Percentiles rank a stretch among this genome's conserved stretches.
phyloP scores from a whole-genome alignment of 768 basidiomycete species.

The Rhizopogon vinicolor region DNA sequence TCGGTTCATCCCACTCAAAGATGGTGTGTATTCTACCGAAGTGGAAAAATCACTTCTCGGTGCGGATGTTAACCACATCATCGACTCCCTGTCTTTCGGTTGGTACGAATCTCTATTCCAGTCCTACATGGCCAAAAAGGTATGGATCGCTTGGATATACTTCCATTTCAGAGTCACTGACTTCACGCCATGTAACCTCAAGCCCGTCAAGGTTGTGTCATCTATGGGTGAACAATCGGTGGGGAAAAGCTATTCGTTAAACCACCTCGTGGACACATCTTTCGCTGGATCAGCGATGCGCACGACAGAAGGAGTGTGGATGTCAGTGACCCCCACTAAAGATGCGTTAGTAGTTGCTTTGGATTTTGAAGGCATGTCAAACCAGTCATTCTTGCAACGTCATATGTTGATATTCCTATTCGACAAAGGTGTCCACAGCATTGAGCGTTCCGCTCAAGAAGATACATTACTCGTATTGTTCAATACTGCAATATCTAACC shows the following conservation, averaged over 20 bases:
- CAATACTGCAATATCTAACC: constrained; percentile 61
- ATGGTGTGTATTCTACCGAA: constrained; percentile 47
- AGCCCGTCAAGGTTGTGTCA: constrained; percentile 63
- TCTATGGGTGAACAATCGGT: constrained; percentile 71
- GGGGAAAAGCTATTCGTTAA: constrained; percentile 55
- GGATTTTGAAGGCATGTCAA: constrained; percentile 52
- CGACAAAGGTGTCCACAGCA: constrained; percentile 48
- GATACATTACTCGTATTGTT: constrained; percentile 60
- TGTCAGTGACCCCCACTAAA: constrained; percentile 59
- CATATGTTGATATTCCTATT: not conserved
- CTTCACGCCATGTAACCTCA: not conserved
- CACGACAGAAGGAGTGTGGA: constrained; percentile 67
- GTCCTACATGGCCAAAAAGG: constrained; percentile 58
- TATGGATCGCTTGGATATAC: constrained; percentile 6
- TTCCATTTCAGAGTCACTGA: not conserved
- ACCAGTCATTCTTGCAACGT: constrained; percentile 1
- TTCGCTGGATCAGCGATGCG: constrained; percentile 65
- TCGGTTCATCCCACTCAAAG: constrained; percentile 56
- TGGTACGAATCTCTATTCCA: constrained; percentile 66
- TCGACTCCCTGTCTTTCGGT: constrained; percentile 51
- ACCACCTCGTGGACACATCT: constrained; percentile 59
- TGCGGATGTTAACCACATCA: constrained; percentile 53
- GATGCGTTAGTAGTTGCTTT: constrained; percentile 51
- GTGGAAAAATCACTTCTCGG: constrained; percentile 52
- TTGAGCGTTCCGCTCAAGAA: constrained; percentile 60